A percentile compares a stretch with the other conserved stretches of the same genome.
phyloP scores from a whole-genome alignment of 768 basidiomycete genomes.

The Saitozyma sp. region DNA sequence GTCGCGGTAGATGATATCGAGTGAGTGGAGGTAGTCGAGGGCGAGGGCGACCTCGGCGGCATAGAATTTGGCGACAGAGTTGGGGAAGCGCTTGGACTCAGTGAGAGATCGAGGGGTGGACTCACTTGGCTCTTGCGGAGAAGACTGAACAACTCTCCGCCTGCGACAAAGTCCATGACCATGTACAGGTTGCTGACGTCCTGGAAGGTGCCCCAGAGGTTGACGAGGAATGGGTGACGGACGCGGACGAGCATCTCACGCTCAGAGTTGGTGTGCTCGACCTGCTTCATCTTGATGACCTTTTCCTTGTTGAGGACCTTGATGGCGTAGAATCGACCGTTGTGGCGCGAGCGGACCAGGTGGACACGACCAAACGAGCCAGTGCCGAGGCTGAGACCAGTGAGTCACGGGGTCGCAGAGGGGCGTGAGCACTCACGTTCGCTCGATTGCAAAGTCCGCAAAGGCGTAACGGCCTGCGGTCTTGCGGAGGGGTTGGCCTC shows the following conservation, averaged over 20 bases:
- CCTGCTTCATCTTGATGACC: conserved; percentile 65
- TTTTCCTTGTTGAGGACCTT: conserved; percentile 93
- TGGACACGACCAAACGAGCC: conserved; percentile 53
- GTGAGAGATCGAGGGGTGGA: conserved; percentile 20
- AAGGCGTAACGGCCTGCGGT: conserved; percentile 51
- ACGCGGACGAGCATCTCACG: conserved; percentile 54
- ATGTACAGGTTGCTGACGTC: conserved; percentile 54
- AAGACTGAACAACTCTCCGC: conserved; percentile 68
- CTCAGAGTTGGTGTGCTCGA: conserved; percentile 55
- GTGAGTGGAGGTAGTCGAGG: conserved; percentile 53
- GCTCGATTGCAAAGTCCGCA: conserved; percentile 49
- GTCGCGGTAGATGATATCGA: conserved; percentile 55
- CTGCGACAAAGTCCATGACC: conserved; percentile 55
- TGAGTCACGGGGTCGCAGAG: background rate
- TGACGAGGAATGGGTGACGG: conserved; percentile 70
- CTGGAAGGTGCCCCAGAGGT: conserved; percentile 77
- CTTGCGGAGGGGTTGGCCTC: conserved; percentile 39
- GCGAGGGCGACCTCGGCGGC: conserved; percentile 55
- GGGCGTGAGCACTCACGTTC: conserved; percentile 43
- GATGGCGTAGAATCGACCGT: conserved; percentile 92
- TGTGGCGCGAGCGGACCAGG: conserved; percentile 81
- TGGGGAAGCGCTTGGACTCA: conserved; percentile 50
- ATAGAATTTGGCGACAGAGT: conserved; percentile 55
- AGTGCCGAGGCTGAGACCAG: conserved; percentile 43
- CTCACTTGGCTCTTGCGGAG: conserved; percentile 82